Conservation (phyloP, 352 stramenopile genomes). For the Blastocystis sp. region DNA sequence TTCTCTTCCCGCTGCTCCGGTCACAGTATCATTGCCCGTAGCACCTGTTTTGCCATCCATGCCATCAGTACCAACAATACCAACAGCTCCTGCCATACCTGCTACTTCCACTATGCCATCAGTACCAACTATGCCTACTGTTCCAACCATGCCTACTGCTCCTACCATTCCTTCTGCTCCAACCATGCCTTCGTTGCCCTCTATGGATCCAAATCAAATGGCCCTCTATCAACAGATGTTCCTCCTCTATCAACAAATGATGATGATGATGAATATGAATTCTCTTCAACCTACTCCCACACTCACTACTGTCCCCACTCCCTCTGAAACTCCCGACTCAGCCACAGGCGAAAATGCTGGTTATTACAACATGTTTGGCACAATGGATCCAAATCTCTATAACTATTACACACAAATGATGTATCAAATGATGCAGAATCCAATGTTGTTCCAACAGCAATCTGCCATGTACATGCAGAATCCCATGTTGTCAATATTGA, state of each 20-base stretch:
- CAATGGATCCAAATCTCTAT: constrained; percentile 19
- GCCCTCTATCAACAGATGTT: constrained; percentile 4
- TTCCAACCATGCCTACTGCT: background rate
- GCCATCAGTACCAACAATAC: background rate
- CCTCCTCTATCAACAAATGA: background rate
- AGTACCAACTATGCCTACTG: background rate
- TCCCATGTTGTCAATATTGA: background rate
- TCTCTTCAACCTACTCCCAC: background rate
- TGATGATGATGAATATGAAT: background rate
- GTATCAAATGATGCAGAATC: constrained; percentile 50
- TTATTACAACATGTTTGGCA: constrained; percentile 20
- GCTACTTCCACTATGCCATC: background rate
- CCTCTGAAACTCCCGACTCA: background rate
- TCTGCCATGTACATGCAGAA: background rate
- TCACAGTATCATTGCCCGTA: background rate
- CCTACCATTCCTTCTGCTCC: background rate
- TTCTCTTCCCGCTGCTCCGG: no score
- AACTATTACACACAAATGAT: constrained; percentile 41
- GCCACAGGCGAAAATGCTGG: background rate
- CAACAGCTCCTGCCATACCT: background rate
- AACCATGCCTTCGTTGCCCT: background rate
- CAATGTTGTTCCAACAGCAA: constrained; percentile 32
- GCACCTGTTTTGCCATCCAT: background rate
- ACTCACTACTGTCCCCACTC: background rate
- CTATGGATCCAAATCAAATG: background rate